phyloP scores from a whole-genome alignment of 2,329 filamentous ascomycete genomes.

The Monilinia fructicola region DNA sequence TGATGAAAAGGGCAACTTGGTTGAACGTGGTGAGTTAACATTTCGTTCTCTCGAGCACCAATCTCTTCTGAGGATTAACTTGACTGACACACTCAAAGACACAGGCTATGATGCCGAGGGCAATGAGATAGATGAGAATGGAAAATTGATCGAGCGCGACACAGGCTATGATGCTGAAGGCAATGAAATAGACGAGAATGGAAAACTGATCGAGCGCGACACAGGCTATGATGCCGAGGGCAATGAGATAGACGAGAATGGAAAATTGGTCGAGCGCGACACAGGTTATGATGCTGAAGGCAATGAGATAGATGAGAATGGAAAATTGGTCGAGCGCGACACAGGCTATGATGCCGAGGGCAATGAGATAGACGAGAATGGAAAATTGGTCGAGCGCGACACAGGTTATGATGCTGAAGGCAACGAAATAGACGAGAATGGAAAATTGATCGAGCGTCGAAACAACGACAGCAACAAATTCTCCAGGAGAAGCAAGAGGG shows the following conservation, averaged over 20 bases:
- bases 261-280: neutral
- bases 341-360: neutral
- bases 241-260: neutral
- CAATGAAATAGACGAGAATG: neutral
- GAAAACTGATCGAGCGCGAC: neutral
- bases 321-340: neutral
- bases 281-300: neutral
- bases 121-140: neutral
- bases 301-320: neutral
- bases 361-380: neutral
- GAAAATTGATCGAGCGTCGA: neutral
- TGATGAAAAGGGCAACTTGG: neutral
- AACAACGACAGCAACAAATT: neutral
- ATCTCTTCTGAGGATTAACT: too few species aligned
- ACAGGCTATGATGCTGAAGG: neutral
- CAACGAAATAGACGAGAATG: neutral
- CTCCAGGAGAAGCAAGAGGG: neutral
- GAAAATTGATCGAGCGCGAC: neutral
- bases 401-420: neutral
- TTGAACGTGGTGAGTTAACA: conserved; percentile 5
- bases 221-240: neutral
- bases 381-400: neutral
- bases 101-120: neutral
- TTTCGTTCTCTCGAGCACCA: neutral
- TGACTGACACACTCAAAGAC: neutral